Evolutionary conservation across 1,284 basidiomycete species (phyloP), one percentile per base, ranked within the genome.

Genomic region (Cryptococcus sp.): DNA sequence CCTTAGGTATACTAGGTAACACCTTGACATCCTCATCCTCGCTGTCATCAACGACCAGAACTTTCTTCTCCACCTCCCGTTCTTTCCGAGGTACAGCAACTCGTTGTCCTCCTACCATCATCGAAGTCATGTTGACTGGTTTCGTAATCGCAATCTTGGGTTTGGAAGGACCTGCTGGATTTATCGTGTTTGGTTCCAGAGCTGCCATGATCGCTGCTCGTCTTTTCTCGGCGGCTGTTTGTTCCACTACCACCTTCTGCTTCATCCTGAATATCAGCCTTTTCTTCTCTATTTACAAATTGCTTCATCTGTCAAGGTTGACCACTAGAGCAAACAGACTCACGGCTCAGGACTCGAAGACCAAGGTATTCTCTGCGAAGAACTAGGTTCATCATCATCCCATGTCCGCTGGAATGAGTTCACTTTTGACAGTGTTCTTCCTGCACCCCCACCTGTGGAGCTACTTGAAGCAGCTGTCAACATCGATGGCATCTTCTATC

Each of bases 191-290:
- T 39, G 55, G 49, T 0, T 56, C 54, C 59, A 75, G 59, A 2
- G 68, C 69, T 2, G 65, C 70, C 21, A 74, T 53, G 36, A 75
- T 72, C 0, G 72, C 73, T 45, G 62, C 61, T 23, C 72, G 57
- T 23, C 73, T 59, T 28, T 66, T 48, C 11, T 70, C 65, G 1
- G 63, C 63, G 2, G 69, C 54, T 2, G 63, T 64, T 49, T 65
- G 61, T 32, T 25, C 31, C 25, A 42, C 18, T 48, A 47, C 23
- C 24, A 23, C 39, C 48, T 55, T 58, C 23, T 53, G 24, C 46
- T 50, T 48, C 37, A 53, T 28, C 34, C 49, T 59, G 48, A 42
- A 23, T 43, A 21, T 43, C 41, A 43, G 41, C 41, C 11, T 11
- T 4, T 4, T 28, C 5, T 43, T 9, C 19, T 43, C 23, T 16